Conservation (phyloP, 2,329 filamentous ascomycete genomes). For the Sclerotinia borealis region DNA sequence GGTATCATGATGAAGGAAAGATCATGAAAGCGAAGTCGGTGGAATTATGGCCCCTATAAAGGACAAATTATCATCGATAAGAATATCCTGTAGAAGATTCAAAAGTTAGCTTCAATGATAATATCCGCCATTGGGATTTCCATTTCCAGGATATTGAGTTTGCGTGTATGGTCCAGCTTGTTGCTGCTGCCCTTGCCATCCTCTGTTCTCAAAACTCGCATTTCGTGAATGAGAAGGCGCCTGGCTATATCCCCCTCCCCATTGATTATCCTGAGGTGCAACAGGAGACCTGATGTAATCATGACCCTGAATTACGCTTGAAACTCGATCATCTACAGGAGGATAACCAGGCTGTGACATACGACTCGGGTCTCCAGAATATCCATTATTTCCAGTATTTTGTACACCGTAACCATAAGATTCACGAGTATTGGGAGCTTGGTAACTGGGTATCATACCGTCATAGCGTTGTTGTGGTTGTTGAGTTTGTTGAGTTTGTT, state of each 20-base stretch:
- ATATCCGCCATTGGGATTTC: conserved; percentile 11
- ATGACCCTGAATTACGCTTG: conserved; percentile 14
- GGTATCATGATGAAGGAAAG: neutral
- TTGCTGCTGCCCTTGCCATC: conserved; percentile 11
- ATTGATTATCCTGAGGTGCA: conserved; percentile 6
- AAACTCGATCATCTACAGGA: conserved; percentile 12
- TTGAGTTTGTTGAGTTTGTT: neutral
- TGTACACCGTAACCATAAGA: neutral
- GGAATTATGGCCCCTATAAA: neutral
- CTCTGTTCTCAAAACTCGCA: conserved; percentile 7
- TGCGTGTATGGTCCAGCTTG: neutral
- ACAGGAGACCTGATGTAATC: conserved; percentile 10
- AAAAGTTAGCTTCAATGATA: conserved; percentile 14
- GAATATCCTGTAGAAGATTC: conserved; percentile 12
- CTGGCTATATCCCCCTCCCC: conserved; percentile 3
- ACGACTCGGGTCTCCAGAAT: neutral
- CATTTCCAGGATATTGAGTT: conserved; percentile 5
- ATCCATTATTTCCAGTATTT: neutral
- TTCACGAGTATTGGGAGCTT: conserved; percentile 7
- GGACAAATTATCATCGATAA: conserved; percentile 12
- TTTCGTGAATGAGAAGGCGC: conserved; percentile 5
- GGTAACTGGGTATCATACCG: conserved; percentile 22
- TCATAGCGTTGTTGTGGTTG: conserved; percentile 24
- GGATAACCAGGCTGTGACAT: neutral
- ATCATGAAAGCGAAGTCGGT: neutral